Percentiles rank a stretch among this genome's conserved stretches.
Evolutionary conservation across 345 rosid genomes (phyloP).

Genomic region (Conringia planisiliqua): DNA sequence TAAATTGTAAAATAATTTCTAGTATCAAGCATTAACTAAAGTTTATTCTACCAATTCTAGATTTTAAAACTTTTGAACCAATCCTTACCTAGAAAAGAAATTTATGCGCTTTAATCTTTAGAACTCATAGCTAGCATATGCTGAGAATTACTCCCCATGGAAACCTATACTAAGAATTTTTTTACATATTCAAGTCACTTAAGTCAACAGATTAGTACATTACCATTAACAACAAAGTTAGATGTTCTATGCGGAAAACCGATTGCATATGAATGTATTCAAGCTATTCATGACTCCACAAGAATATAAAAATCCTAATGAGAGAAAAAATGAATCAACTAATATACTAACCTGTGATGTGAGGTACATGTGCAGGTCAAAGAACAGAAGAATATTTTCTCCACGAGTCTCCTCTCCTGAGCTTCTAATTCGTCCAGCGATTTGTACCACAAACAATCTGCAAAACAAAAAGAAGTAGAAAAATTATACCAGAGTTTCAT

Average conservation of each 20-base stretch:
- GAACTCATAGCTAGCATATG: slow-evolving; percentile 28
- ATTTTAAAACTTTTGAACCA: slow-evolving; percentile 7
- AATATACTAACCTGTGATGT: slow-evolving; percentile 18
- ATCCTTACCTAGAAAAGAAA: slow-evolving; percentile 9
- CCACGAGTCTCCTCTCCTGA: slow-evolving; percentile 10
- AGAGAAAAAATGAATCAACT: slow-evolving; percentile 1
- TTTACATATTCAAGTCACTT: background rate
- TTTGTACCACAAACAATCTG: slow-evolving; percentile 19
- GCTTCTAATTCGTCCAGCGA: slow-evolving; percentile 6
- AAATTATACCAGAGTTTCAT: background rate
- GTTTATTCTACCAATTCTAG: slow-evolving; percentile 27
- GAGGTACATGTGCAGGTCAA: slow-evolving; percentile 10
- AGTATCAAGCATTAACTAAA: slow-evolving; percentile 16
- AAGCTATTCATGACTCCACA: background rate
- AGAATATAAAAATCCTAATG: background rate
- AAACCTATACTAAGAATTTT: slow-evolving; percentile 6
- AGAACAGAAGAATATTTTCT: background rate
- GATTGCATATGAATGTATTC: slow-evolving; percentile 12
- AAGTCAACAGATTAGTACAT: slow-evolving; percentile 21
- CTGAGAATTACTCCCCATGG: slow-evolving; percentile 27
- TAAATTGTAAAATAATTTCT: slow-evolving; percentile 5
- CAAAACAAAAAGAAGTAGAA: background rate
- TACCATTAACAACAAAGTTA: background rate
- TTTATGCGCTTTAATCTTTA: background rate
- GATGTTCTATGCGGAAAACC: slow-evolving; percentile 18